phyloP scores from a whole-genome alignment of 306 rosid species.

The Lathyrus oleraceus region DNA sequence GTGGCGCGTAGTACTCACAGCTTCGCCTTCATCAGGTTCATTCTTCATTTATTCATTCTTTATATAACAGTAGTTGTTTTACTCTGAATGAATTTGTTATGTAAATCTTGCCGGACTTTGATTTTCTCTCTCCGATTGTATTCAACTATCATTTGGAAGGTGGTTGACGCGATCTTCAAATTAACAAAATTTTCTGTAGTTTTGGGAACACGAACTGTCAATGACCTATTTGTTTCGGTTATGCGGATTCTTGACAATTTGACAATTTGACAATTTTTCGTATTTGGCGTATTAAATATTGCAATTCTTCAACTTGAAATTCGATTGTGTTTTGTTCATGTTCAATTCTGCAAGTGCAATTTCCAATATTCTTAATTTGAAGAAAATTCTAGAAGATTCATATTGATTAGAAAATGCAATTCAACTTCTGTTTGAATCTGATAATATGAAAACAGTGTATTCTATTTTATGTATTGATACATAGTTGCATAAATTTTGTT shows the following conservation, averaged over 20 bases:
- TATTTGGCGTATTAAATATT: not conserved
- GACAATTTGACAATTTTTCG: not conserved
- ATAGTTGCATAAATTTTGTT: not conserved
- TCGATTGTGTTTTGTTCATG: not conserved
- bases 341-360: no score
- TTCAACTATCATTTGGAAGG: not conserved
- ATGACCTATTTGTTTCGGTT: conserved; percentile 8
- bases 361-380: not conserved
- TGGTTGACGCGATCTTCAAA: not conserved
- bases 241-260: not conserved
- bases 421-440: no score
- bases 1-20: conserved; percentile 20
- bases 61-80: not conserved
- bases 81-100: not conserved
- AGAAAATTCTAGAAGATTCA: no score
- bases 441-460: no score
- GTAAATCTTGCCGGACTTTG: not conserved
- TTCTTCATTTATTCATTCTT: not conserved
- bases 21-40: conserved; percentile 14
- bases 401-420: no score
- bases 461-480: no score
- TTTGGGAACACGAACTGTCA: not conserved
- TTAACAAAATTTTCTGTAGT: not conserved
- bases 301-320: not conserved
- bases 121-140: not conserved